Evolutionary conservation across 768 basidiomycete genomes (phyloP).

Genomic region (Leccinum broughii): DNA sequence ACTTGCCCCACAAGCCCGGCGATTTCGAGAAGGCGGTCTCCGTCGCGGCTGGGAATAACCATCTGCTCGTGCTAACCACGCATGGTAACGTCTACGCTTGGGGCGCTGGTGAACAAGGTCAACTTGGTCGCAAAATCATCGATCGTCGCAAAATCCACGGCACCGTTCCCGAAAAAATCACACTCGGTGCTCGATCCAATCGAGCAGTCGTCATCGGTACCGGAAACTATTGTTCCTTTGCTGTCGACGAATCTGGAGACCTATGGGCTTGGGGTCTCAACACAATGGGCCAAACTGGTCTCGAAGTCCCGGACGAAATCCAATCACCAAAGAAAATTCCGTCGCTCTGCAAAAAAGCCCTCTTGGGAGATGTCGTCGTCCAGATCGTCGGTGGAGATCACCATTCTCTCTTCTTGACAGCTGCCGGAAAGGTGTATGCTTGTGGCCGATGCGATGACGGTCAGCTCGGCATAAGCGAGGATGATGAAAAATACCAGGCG

Average conservation of each 20-base stretch:
- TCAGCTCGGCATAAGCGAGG: conserved; percentile 74
- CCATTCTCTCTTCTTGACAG: conserved; percentile 87
- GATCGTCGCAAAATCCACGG: conserved; percentile 88
- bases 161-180: conserved; percentile 83
- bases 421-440: conserved; percentile 79
- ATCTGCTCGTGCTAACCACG: conserved; percentile 85
- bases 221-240: conserved; percentile 87
- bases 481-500: conserved; percentile 65
- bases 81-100: conserved; percentile 86
- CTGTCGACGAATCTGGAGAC: conserved; percentile 77
- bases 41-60: conserved; percentile 83
- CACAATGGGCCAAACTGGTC: conserved; percentile 81
- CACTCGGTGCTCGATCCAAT: conserved; percentile 65
- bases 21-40: conserved; percentile 71
- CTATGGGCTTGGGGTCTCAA: conserved; percentile 98
- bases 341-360: conserved; percentile 58
- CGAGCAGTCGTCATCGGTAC: conserved; percentile 73
- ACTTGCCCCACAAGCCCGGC: conserved; percentile 59
- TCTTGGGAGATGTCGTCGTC: conserved; percentile 60
- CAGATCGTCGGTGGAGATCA: conserved; percentile 85
- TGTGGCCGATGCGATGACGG: conserved; percentile 83
- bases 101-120: conserved; percentile 89
- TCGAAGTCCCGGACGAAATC: conserved; percentile 52
- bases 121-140: conserved; percentile 88
- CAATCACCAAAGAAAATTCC: conserved; percentile 65